Base-by-base conservation (phyloP, 305 asterid species). In the Fraxinus platypoda region DNA sequence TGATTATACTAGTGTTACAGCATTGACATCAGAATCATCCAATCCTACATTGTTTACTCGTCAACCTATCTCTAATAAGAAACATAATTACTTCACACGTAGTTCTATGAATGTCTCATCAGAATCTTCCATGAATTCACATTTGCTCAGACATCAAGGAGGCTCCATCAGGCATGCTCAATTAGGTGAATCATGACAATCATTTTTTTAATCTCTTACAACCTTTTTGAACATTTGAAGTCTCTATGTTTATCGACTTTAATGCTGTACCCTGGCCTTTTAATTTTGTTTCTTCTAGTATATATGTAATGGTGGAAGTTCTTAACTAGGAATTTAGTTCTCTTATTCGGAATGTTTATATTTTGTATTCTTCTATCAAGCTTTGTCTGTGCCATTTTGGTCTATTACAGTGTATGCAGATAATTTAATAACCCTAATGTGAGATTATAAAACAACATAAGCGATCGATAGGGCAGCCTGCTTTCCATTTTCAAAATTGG, bases 131-230 rank as follows among this genome's bases (percentile, higher is more conserved):
- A 76, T 81, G 81, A 82, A 70, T 81, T 76, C 75, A 78, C 83
- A 59, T 71, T 26, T 82, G 76, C 88, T 82, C 81, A 72, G 64
- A 81, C 87, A 41, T 35, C 74, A 84, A 38, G 87, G 85, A 80
- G 80, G 81, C 84, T 78, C 90, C 74, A 66, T 78, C 71, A 77
- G 79, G 81, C 88, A 81, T 75, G 79, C 86, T 71, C 89, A 84
- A 80, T 85, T 84, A 81, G 94, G 97, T 94, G 89, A 87, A 90
- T 71, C 78, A 30, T 80, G 57, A 30, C 33, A 64, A 37, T 82
- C 49, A 78, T 80, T 84, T 66, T 75, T 57, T 37, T 57, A 17
- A 30, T 37, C 70, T 68, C 28, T 66, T 23, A 13, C 35, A 68
- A 54, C 17, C 21, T 15, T 70, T 70, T 31, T 70, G 41, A 70